Percentiles rank a stretch among this genome's conserved stretches.
phyloP scores from a whole-genome alignment of 179 eudicot species.

The Beta macrorhiza region DNA sequence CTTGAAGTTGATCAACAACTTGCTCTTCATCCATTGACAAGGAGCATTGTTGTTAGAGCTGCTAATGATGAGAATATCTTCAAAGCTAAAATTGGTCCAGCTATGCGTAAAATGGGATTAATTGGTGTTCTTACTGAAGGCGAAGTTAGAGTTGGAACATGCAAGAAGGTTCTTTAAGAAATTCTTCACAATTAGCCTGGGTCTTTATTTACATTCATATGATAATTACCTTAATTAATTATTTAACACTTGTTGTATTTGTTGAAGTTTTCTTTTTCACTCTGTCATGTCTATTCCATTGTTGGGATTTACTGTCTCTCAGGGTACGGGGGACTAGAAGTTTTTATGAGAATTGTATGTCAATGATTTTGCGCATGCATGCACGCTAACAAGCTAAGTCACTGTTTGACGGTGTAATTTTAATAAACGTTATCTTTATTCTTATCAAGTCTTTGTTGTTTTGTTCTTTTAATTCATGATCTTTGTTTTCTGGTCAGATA shows the following conservation, averaged over 20 bases:
- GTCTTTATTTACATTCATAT: neutral
- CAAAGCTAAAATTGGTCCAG: constrained; percentile 18
- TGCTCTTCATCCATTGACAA: constrained; percentile 25
- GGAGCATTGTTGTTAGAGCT: constrained; percentile 18
- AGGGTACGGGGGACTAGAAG: no score
- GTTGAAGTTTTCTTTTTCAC: neutral
- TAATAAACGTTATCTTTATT: no score
- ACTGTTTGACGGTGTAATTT: neutral
- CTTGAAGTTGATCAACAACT: constrained; percentile 29
- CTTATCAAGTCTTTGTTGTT: no score
- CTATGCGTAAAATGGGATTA: constrained; percentile 28
- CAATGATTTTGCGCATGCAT: neutral
- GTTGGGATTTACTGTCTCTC: neutral
- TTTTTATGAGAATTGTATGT: neutral
- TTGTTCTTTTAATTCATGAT: no score
- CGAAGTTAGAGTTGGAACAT: constrained; percentile 31
- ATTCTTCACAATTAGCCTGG: neutral
- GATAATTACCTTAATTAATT: constrained; percentile 2
- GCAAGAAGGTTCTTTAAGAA: constrained; percentile 20
- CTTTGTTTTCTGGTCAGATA: no score
- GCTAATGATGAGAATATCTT: constrained; percentile 15
- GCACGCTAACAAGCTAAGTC: neutral
- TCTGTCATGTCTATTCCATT: neutral
- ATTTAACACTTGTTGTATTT: neutral
- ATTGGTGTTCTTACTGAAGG: constrained; percentile 30